phyloP scores from a whole-genome alignment of 164 flowering plant genomes.

The Piper betle region DNA sequence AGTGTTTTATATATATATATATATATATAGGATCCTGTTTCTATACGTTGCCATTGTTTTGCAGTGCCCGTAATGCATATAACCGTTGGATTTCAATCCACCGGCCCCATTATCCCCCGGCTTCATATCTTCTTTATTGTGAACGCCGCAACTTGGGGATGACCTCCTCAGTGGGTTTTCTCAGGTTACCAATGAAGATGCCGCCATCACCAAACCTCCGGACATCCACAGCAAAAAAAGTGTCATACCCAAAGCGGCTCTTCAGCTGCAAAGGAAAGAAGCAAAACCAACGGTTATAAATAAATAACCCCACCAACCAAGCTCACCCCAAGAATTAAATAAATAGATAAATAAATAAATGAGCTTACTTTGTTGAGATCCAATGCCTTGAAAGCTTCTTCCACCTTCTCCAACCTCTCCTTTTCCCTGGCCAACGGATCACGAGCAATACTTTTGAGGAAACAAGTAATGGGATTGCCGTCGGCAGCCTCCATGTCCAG shows the following conservation, averaged over 20 bases:
- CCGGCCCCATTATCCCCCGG: no score
- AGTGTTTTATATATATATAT: no score
- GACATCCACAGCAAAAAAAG: constrained; percentile 84
- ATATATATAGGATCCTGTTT: no score
- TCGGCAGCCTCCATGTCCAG: constrained; percentile 47
- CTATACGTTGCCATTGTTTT: no score
- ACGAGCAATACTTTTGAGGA: constrained; percentile 38
- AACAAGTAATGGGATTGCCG: constrained; percentile 38
- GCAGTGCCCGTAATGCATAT: no score
- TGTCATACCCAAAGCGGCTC: constrained; percentile 82
- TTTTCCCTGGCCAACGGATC: constrained; percentile 59
- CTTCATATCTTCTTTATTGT: no score
- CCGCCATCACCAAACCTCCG: constrained; percentile 97
- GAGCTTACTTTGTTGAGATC: constrained; percentile 71
- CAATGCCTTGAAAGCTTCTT: constrained; percentile 77
- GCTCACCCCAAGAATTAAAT: background rate
- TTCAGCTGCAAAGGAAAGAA: constrained; percentile 38
- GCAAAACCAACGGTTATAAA: background rate
- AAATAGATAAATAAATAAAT: background rate
- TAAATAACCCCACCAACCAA: background rate
- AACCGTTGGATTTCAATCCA: no score
- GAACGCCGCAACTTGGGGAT: constrained; percentile 70
- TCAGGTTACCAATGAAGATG: constrained; percentile 80
- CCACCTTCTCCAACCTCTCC: constrained; percentile 72
- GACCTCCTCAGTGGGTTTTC: constrained; percentile 78